Evolutionary conservation across 176 grass and related monocot species (phyloP).

Genomic region (Carex scoparia): DNA sequence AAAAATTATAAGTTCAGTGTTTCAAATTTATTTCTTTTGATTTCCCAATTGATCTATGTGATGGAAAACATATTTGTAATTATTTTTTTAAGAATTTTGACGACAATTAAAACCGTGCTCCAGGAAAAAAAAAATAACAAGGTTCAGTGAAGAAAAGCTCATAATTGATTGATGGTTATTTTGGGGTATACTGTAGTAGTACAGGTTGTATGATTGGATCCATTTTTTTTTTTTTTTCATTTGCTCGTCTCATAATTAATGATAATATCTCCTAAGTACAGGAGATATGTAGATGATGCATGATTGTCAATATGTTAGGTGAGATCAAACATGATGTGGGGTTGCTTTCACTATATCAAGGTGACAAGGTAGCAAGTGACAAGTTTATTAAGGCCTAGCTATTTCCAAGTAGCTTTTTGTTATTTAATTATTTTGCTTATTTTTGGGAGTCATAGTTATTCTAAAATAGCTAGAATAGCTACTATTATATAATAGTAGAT

Average conservation of each 20-base stretch:
- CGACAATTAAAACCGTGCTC: no score
- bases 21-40: no score
- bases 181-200: not conserved
- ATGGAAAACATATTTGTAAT: no score
- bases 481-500: no score
- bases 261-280: not conserved
- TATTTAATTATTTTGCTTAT: not conserved
- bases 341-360: not conserved
- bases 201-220: not conserved
- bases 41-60: no score
- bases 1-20: no score
- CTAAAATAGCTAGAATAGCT: no score
- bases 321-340: not conserved
- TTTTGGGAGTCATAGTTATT: not conserved
- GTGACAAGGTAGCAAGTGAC: not conserved
- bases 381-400: not conserved
- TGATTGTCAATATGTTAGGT: conserved; percentile 8
- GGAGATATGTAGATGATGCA: not conserved
- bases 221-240: not conserved
- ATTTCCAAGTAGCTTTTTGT: not conserved
- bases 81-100: no score
- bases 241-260: not conserved
- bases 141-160: not conserved
- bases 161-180: not conserved
- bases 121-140: not conserved